Percentiles rank a stretch among this genome's conserved stretches.
phyloP scores from a whole-genome alignment of 805 yeast species.

The Yarrowia deformans region DNA sequence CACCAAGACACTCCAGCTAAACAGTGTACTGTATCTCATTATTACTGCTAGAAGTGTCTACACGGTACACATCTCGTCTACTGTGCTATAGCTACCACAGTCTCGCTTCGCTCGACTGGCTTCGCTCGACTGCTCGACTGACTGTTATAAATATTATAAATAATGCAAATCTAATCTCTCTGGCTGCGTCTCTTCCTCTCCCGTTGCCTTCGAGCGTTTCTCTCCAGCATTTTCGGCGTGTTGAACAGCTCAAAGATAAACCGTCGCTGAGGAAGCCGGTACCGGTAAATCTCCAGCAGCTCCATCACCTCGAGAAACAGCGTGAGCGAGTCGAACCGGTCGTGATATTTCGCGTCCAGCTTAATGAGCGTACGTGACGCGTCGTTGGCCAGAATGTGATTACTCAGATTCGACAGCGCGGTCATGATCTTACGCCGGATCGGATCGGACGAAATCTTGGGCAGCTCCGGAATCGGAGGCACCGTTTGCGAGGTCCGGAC shows the following conservation, averaged over 20 bases:
- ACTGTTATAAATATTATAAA: conserved; percentile 31
- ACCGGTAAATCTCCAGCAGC: conserved; percentile 63
- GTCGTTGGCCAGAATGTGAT: conserved; percentile 59
- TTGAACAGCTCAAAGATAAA: conserved; percentile 72
- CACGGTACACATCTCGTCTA: no score
- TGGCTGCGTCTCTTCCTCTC: conserved; percentile 41
- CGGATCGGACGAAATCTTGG: conserved; percentile 41
- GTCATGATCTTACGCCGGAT: conserved; percentile 44
- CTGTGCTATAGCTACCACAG: background rate
- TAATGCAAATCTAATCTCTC: conserved; percentile 29
- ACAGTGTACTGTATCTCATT: no score
- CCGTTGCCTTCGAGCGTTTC: conserved; percentile 50
- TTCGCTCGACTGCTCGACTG: background rate
- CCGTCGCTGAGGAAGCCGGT: conserved; percentile 66
- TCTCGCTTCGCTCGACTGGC: background rate
- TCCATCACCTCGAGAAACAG: conserved; percentile 62
- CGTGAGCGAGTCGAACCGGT: conserved; percentile 61
- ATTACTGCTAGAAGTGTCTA: no score
- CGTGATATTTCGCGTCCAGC: conserved; percentile 60
- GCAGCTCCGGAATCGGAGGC: conserved; percentile 26
- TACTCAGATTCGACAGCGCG: conserved; percentile 62
- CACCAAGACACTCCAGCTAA: no score
- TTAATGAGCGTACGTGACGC: conserved; percentile 65
- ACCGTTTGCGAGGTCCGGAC: conserved; percentile 17
- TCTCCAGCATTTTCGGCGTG: conserved; percentile 61